These are phyloP conservation scores for Castanea mollissima DNA, from an alignment of 306 rosid genomes.

Conservation along the genomic window DNA sequence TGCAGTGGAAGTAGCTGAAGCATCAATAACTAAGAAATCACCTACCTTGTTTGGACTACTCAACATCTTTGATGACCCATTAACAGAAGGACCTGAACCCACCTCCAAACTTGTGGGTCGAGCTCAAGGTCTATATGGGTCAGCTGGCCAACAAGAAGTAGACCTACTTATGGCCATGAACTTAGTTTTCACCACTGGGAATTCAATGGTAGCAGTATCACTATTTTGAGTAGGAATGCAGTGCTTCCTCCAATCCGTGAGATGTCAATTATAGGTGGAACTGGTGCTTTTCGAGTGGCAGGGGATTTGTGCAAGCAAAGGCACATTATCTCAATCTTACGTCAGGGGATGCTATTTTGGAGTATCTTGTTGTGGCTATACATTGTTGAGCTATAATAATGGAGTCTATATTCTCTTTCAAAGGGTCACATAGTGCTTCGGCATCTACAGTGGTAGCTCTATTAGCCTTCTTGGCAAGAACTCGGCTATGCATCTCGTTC, in stretches of 20 bases:
- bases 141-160: background rate
- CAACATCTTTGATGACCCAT: background rate
- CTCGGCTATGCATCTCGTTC: slow-evolving; percentile 34
- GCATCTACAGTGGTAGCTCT: slow-evolving; percentile 58
- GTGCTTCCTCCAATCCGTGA: background rate
- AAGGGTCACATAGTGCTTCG: background rate
- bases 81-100: slow-evolving; percentile 2
- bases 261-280: slow-evolving; percentile 5
- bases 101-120: slow-evolving; percentile 5
- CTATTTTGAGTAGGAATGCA: slow-evolving; percentile 7
- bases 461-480: slow-evolving; percentile 65
- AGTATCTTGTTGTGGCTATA: too few relatives aligned
- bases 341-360: too few relatives aligned
- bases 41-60: slow-evolving; percentile 7
- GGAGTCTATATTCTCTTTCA: too few relatives aligned
- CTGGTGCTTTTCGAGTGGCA: slow-evolving; percentile 10
- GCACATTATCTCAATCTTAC: background rate
- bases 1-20: background rate
- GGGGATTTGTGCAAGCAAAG: background rate
- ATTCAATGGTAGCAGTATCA: slow-evolving; percentile 2
- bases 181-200: too few relatives aligned
- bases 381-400: too few relatives aligned
- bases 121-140: slow-evolving; percentile 16
- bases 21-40: background rate
- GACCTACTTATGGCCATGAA: background rate